These are phyloP conservation scores for Globisporangium carolinianum DNA, from an alignment of 352 stramenopile genomes.

Conservation along the genomic window DNA sequence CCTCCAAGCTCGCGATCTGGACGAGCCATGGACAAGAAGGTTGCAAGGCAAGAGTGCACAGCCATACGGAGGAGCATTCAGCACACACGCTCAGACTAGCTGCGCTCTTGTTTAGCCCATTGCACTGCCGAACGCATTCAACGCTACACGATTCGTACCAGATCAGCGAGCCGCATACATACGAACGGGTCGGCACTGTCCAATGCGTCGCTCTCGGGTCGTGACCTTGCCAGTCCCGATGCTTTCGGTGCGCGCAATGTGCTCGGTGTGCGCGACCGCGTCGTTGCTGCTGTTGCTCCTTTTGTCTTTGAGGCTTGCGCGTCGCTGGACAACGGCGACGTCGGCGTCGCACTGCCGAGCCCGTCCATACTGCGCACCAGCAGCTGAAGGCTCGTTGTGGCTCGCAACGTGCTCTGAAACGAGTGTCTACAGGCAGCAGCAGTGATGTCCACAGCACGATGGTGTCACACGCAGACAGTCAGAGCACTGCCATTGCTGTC, in stretches of 20 bases:
- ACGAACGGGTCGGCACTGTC: constrained; percentile 21
- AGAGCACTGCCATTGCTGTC: no score
- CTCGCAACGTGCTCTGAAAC: constrained; percentile 23
- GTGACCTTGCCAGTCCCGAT: not conserved
- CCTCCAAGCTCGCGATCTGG: constrained; percentile 24
- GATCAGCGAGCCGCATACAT: constrained; percentile 22
- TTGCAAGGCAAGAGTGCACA: not conserved
- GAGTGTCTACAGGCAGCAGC: constrained; percentile 18
- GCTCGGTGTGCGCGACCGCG: not conserved
- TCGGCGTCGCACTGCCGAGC: not conserved
- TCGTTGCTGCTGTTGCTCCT: not conserved
- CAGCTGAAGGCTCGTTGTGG: not conserved
- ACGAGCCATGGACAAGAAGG: not conserved
- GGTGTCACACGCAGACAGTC: no score
- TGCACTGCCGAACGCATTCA: not conserved
- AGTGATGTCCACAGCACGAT: not conserved
- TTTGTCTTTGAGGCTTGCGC: not conserved
- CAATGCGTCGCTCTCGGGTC: not conserved
- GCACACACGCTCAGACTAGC: no score
- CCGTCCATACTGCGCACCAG: constrained; percentile 2
- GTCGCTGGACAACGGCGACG: no score
- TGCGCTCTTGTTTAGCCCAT: no score
- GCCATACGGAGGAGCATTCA: not conserved
- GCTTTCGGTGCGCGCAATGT: constrained; percentile 3
- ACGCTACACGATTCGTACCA: constrained; percentile 13